Base-by-base conservation (phyloP, 2,329 filamentous ascomycete genomes). In the Aschersonia sp. region DNA sequence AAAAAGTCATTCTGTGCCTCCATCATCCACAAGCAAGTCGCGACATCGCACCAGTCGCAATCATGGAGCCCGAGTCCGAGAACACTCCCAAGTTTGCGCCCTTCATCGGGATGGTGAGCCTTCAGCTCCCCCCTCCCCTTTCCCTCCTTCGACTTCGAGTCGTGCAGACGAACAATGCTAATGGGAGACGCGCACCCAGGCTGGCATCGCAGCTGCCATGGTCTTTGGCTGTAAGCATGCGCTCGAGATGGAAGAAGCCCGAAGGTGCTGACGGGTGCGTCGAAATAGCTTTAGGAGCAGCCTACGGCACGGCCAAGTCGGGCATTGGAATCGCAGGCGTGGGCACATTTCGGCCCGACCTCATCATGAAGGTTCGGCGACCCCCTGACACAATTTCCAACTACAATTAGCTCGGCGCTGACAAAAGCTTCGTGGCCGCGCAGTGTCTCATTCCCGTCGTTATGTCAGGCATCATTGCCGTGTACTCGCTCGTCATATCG, bases 401-500 rank as follows among this genome's bases (percentile, higher is more conserved):
- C 20, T 20, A 20, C 20, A 20, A 20, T 43, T 43, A 6, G 40
- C 40, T 43, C 5, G 10, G 35, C 35, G 35, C 6, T 42, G 40
- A 6, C n/a, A 20, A 42, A 5, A 42, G 40, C 10, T n/a, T 42
- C 40, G 6, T n/a, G 40, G 10, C 20, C 20, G 6, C 9, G 29
- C 57, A 89, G 85, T 89, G 84, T 49, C 72, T 91, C 47, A 89
- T 91, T 56, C 85, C 86, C 53, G 85, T 92, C 55, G 83, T 98
- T 73, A 98, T 98, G 92, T 94, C 92, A 58, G 92, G 92, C 79
- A 98, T 98, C 64, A 88, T 98, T 61, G 92, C 92, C 50, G 92
- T 98, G 56, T 98, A 98, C 71, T 87, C 89, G 46, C 85, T 98
- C 57, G 92, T 98, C 60, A 89, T 98, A 57, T 85, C 91, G 20